A percentile compares a stretch with the other conserved stretches of the same genome.
phyloP scores from a whole-genome alignment of 169 alveolate genomes.

The Plasmodium gaboni region DNA sequence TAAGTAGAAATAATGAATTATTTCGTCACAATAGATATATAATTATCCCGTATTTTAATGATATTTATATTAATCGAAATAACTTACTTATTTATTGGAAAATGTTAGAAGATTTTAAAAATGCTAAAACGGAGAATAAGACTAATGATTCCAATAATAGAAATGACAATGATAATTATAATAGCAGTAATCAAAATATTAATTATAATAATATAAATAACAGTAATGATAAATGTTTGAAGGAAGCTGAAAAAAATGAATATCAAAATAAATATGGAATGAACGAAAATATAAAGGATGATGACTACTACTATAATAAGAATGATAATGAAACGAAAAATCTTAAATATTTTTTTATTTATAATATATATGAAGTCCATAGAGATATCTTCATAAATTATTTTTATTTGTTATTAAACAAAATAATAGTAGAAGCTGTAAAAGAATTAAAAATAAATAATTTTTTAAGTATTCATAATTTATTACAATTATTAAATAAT shows the following conservation, averaged over 20 bases:
- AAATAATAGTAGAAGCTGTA: conserved; percentile 48
- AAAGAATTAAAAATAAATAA: conserved; percentile 60
- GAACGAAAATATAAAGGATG: conserved; percentile 14
- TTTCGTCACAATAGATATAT: conserved; percentile 41
- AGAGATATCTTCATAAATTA: conserved; percentile 61
- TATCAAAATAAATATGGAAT: background rate
- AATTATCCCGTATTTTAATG: conserved; percentile 66
- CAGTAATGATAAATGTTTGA: background rate
- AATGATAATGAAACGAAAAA: conserved; percentile 28
- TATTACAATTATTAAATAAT: conserved; percentile 59
- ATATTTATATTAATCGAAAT: conserved; percentile 35
- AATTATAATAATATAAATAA: background rate
- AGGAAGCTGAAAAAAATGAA: background rate
- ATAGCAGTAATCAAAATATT: background rate
- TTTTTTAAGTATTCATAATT: conserved; percentile 38
- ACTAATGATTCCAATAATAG: background rate
- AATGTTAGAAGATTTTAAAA: conserved; percentile 21
- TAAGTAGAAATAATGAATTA: conserved; percentile 39
- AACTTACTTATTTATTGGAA: conserved; percentile 47
- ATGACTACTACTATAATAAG: background rate
- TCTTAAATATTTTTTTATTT: conserved; percentile 17
- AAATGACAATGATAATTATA: background rate
- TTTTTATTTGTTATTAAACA: conserved; percentile 39
- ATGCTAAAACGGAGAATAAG: background rate
- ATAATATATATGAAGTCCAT: conserved; percentile 45